Evolutionary conservation across 352 stramenopile genomes (phyloP).

Genomic region (Blastocystis sp.): DNA sequence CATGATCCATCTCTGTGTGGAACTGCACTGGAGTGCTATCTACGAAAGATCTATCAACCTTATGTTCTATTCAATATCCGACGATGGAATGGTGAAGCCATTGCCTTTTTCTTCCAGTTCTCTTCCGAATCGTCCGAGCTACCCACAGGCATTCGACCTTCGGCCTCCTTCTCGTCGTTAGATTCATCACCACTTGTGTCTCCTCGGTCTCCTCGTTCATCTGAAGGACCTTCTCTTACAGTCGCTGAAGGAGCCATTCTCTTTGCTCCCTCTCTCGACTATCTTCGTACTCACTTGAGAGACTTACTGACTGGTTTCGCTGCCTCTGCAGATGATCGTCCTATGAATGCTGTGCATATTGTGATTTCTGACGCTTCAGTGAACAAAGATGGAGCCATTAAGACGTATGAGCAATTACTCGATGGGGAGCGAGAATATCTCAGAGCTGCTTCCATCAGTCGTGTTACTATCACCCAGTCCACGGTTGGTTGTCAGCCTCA

Average conservation of each 20-base stretch:
- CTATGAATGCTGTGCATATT: conserved; percentile 17
- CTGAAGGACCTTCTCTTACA: background rate
- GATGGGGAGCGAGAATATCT: background rate
- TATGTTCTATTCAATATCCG: conserved; percentile 76
- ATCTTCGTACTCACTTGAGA: background rate
- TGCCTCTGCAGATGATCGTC: background rate
- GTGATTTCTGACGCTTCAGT: background rate
- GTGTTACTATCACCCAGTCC: conserved; percentile 29
- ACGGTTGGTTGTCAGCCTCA: background rate
- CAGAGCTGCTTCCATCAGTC: background rate
- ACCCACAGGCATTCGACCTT: conserved; percentile 33
- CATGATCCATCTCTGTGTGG: conserved; percentile 73
- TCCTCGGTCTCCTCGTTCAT: background rate
- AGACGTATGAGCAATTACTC: background rate
- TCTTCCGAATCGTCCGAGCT: conserved; percentile 20
- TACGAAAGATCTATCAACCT: conserved; percentile 79
- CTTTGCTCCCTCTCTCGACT: background rate
- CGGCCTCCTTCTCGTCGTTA: background rate
- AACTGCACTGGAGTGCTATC: conserved; percentile 79
- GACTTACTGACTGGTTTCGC: background rate
- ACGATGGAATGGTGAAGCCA: conserved; percentile 12
- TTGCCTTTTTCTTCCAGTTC: conserved; percentile 61
- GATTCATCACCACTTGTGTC: background rate
- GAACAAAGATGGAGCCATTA: background rate
- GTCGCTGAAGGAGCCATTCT: background rate